These are phyloP conservation scores for Gentiana dahurica DNA, from an alignment of 257 asterid genomes.

Conservation along the genomic window DNA sequence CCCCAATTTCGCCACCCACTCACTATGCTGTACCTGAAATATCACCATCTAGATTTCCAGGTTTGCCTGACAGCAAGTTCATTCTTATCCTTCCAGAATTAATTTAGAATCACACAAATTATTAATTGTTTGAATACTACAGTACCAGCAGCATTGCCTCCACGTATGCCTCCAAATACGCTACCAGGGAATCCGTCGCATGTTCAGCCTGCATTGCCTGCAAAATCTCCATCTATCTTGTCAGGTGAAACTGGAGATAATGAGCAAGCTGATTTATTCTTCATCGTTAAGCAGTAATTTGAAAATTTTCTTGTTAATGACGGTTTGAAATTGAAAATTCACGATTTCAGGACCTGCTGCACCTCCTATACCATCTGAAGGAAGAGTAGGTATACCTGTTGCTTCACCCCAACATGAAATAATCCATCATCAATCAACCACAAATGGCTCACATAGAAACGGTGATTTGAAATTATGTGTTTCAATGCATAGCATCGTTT, in stretches of 20 bases:
- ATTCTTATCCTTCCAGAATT: constrained; percentile 1
- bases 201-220: constrained; percentile 19
- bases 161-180: constrained; percentile 37
- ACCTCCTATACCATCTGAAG: constrained; percentile 28
- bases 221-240: constrained; percentile 43
- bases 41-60: constrained; percentile 21
- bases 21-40: constrained; percentile 7
- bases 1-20: constrained; percentile 13
- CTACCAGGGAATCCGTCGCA: constrained; percentile 26
- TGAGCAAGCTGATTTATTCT: neutral
- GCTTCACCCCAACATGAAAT: constrained; percentile 34
- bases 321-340: constrained; percentile 4
- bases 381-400: constrained; percentile 33
- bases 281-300: neutral
- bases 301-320: neutral
- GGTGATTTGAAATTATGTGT: constrained; percentile 29
- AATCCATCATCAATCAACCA: constrained; percentile 20
- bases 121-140: constrained; percentile 7
- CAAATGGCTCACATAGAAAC: constrained; percentile 34
- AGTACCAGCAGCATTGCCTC: constrained; percentile 25
- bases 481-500: constrained; percentile 2
- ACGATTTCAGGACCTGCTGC: constrained; percentile 36
- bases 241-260: constrained; percentile 50
- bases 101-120: neutral
- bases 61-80: constrained; percentile 2